Evolutionary conservation across 371 early-diverging fungal genomes (phyloP).

Genomic region (Apophysomyces sp.): DNA sequence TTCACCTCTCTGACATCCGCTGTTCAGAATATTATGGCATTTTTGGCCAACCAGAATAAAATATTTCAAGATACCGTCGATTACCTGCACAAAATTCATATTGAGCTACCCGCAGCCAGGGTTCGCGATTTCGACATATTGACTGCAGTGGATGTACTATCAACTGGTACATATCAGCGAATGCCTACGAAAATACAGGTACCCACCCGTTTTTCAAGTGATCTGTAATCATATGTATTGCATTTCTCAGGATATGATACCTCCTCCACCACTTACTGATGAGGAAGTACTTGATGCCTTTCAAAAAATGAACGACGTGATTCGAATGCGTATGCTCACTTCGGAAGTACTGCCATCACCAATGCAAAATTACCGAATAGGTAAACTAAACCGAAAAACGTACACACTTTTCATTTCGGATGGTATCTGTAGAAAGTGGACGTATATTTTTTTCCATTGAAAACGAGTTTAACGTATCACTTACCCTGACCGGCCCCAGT

Average conservation of each 20-base stretch:
- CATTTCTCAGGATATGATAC: constrained; percentile 49
- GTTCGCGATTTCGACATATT: constrained; percentile 75
- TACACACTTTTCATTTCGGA: neutral
- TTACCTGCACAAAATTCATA: constrained; percentile 63
- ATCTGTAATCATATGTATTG: neutral
- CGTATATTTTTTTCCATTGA: constrained; percentile 63
- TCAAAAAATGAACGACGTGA: constrained; percentile 65
- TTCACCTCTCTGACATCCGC: neutral
- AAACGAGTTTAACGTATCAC: constrained; percentile 68
- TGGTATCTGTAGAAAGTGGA: constrained; percentile 43
- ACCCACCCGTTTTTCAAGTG: neutral
- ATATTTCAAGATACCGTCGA: constrained; percentile 67
- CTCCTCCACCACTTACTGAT: constrained; percentile 53
- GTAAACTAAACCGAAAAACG: constrained; percentile 18
- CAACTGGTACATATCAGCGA: constrained; percentile 72
- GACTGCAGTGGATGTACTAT: constrained; percentile 74
- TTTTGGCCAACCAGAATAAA: constrained; percentile 69
- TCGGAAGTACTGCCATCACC: constrained; percentile 63
- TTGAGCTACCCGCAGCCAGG: constrained; percentile 65
- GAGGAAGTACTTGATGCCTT: constrained; percentile 57
- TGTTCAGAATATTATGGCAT: constrained; percentile 67
- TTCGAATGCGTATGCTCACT: constrained; percentile 64
- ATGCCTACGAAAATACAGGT: constrained; percentile 59
- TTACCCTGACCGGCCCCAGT: constrained; percentile 59
- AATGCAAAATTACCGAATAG: constrained; percentile 60